These are phyloP conservation scores for Fennellomyces sp. DNA, from an alignment of 371 early-diverging fungal species.

Conservation along the genomic window DNA sequence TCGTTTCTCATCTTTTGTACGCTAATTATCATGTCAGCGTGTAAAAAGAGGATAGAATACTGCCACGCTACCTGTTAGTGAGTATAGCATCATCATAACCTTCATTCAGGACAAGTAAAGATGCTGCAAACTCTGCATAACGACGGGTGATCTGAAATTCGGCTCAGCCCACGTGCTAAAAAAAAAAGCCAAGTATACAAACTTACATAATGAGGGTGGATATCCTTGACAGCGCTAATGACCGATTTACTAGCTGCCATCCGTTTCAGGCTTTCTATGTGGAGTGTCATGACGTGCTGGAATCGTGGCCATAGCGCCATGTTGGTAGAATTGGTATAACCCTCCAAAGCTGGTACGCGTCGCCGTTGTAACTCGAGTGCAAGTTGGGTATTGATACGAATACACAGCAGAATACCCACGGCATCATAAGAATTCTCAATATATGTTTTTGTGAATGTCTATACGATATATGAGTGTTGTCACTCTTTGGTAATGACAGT, in stretches of 20 bases:
- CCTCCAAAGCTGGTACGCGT: constrained; percentile 78
- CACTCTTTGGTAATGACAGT: neutral
- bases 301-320: constrained; percentile 94
- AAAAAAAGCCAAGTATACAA: too few relatives aligned
- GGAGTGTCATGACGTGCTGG: constrained; percentile 84
- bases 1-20: constrained; percentile 78
- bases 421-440: constrained; percentile 86
- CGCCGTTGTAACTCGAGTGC: constrained; percentile 82
- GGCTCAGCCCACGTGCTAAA: too few relatives aligned
- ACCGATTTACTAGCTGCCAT: constrained; percentile 63
- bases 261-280: constrained; percentile 83
- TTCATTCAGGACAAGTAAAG: constrained; percentile 84
- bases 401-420: constrained; percentile 85
- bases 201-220: constrained; percentile 84
- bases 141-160: constrained; percentile 66
- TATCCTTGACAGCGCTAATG: constrained; percentile 62
- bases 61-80: constrained; percentile 60
- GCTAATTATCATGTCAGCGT: too few relatives aligned
- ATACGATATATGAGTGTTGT: neutral
- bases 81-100: constrained; percentile 84
- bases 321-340: constrained; percentile 83
- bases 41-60: too few relatives aligned
- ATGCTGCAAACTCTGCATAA: constrained; percentile 90
- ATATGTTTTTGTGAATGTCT: constrained; percentile 68
- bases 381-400: constrained; percentile 83